phyloP scores from a whole-genome alignment of 108 stramenopile genomes.

The Aurantiochytrium sp. region DNA sequence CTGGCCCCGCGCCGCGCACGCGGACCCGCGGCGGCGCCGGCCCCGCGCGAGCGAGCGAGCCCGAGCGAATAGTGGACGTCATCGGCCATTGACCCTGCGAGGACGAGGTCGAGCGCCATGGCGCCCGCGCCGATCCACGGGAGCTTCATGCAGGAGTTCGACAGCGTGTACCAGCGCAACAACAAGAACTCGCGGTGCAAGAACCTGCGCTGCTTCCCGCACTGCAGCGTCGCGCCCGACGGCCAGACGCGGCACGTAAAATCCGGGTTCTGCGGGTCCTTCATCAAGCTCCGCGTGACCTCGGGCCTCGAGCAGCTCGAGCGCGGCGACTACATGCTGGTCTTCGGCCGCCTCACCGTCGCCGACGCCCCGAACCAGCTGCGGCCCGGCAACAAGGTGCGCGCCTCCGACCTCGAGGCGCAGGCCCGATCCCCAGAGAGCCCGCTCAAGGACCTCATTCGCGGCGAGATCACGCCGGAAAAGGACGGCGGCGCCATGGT shows the following conservation, averaged over 20 bases:
- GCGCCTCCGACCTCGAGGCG: neutral
- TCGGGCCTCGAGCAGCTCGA: neutral
- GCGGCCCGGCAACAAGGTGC: neutral
- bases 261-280: conserved; percentile 2
- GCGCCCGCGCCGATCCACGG: neutral
- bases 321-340: neutral
- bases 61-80: too few species aligned
- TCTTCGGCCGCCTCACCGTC: neutral
- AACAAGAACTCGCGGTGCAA: neutral
- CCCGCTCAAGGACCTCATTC: neutral
- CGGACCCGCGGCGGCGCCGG: too few species aligned
- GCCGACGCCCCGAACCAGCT: neutral
- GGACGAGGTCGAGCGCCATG: too few species aligned
- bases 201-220: conserved; percentile 17
- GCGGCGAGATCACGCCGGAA: neutral
- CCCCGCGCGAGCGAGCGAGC: too few species aligned
- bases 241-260: neutral
- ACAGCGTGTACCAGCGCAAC: conserved; percentile 5
- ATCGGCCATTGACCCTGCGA: too few species aligned
- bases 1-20: too few species aligned
- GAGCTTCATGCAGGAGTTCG: neutral
- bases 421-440: neutral
- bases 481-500: neutral
- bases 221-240: neutral
- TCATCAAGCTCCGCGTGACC: neutral